Conservation (phyloP, 2,329 filamentous ascomycete species). For the Leptodontidium sp. region DNA sequence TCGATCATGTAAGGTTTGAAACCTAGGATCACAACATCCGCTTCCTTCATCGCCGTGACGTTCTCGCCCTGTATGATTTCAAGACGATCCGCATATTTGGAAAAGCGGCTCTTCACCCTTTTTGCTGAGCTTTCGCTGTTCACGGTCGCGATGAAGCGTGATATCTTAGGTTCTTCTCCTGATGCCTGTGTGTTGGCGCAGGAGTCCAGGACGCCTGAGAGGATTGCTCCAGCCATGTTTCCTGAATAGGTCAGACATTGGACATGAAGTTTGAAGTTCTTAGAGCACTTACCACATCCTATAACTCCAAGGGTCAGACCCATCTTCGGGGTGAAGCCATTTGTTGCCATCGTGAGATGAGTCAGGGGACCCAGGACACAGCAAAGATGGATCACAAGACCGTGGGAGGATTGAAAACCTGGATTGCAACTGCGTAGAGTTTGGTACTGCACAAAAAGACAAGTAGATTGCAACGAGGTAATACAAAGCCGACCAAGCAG, state of each 20-base stretch:
- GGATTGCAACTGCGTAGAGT: too few species aligned
- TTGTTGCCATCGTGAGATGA: constrained; percentile 16
- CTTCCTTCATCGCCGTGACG: constrained; percentile 69
- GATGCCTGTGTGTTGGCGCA: constrained; percentile 27
- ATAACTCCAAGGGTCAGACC: constrained; percentile 17
- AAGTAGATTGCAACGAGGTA: too few species aligned
- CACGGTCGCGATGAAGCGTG: constrained; percentile 53
- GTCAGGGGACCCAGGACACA: neutral
- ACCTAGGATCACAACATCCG: constrained; percentile 78
- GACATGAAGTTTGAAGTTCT: neutral
- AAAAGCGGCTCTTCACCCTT: constrained; percentile 47
- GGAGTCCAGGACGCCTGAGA: constrained; percentile 39
- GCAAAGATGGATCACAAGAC: neutral
- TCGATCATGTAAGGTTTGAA: constrained; percentile 84
- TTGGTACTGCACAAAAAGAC: too few species aligned
- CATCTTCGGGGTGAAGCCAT: constrained; percentile 9
- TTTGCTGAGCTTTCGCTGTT: constrained; percentile 50
- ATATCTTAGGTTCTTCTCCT: constrained; percentile 36
- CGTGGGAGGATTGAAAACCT: too few species aligned
- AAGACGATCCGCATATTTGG: constrained; percentile 38
- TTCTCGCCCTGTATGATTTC: constrained; percentile 62
- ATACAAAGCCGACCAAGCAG: neutral
- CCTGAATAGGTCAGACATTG: constrained; percentile 32
- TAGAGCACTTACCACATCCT: constrained; percentile 20
- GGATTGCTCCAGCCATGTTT: constrained; percentile 42